phyloP scores from a whole-genome alignment of 2,329 filamentous ascomycete species.

The Meredithiella fracta region DNA sequence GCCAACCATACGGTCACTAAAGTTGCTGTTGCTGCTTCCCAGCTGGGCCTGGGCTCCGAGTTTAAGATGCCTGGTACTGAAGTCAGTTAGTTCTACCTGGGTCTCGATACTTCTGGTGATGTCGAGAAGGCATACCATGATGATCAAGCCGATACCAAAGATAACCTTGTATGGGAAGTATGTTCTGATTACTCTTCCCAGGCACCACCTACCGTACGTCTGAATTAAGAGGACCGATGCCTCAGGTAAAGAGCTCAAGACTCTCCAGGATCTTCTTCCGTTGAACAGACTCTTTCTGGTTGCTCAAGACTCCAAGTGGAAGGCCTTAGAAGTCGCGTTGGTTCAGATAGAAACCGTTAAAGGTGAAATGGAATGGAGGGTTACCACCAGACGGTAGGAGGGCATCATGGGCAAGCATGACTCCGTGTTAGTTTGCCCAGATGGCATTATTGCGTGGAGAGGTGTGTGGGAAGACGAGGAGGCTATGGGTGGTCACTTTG shows the following conservation, averaged over 20 bases:
- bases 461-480: background rate
- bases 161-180: slow-evolving; percentile 1
- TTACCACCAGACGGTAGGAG: background rate
- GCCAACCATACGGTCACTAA: background rate
- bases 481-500: background rate
- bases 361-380: background rate
- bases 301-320: slow-evolving; percentile 2
- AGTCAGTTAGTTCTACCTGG: slow-evolving; percentile 7
- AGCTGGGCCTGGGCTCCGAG: slow-evolving; percentile 1
- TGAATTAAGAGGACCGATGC: background rate
- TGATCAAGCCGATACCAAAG: background rate
- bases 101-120: background rate
- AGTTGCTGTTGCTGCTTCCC: background rate
- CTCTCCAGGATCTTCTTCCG: slow-evolving; percentile 5
- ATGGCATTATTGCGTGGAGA: slow-evolving; percentile 10
- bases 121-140: background rate
- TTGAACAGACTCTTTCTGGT: slow-evolving; percentile 4
- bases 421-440: background rate
- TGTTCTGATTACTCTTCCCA: slow-evolving; percentile 2
- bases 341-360: slow-evolving; percentile 5
- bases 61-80: slow-evolving; percentile 8
- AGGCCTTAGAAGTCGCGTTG: background rate
- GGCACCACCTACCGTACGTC: slow-evolving; percentile 6
- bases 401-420: slow-evolving; percentile 1
- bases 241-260: background rate